phyloP scores from a whole-genome alignment of 441 rosid species.

The Pelargonium myrrhifolium region DNA sequence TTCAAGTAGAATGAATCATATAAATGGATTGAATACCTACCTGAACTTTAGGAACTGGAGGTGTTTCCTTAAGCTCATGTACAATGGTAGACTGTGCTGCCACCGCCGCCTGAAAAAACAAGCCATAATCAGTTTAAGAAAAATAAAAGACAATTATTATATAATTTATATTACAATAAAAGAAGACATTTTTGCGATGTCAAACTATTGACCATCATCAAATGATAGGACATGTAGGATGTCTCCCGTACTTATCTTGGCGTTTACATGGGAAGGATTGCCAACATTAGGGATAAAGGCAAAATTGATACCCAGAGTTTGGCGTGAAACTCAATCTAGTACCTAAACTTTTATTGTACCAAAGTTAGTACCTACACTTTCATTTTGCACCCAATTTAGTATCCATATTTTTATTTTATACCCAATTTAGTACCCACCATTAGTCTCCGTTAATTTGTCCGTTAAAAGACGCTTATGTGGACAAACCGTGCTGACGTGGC shows the following conservation, averaged over 20 bases:
- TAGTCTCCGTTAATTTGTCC: too few species aligned
- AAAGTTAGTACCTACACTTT: too few species aligned
- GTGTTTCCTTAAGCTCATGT: constrained; percentile 54
- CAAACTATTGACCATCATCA: not conserved
- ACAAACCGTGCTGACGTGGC: too few species aligned
- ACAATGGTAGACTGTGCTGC: constrained; percentile 53
- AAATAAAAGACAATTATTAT: not conserved
- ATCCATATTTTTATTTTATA: too few species aligned
- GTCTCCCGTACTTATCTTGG: not conserved
- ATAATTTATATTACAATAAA: not conserved
- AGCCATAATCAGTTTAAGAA: constrained; percentile 5
- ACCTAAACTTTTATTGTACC: too few species aligned
- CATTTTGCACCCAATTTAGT: too few species aligned
- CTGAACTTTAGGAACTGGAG: constrained; percentile 30
- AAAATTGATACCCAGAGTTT: too few species aligned
- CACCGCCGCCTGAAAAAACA: constrained; percentile 65
- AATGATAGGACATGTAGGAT: not conserved
- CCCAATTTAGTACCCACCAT: too few species aligned
- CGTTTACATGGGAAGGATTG: not conserved
- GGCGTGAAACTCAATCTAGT: too few species aligned
- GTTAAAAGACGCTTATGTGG: too few species aligned
- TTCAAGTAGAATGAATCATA: not conserved
- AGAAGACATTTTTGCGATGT: not conserved
- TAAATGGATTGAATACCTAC: constrained; percentile 23
- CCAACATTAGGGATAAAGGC: too few species aligned